phyloP scores from a whole-genome alignment of 495 filamentous ascomycete species.

The Neurospora cerealis region DNA sequence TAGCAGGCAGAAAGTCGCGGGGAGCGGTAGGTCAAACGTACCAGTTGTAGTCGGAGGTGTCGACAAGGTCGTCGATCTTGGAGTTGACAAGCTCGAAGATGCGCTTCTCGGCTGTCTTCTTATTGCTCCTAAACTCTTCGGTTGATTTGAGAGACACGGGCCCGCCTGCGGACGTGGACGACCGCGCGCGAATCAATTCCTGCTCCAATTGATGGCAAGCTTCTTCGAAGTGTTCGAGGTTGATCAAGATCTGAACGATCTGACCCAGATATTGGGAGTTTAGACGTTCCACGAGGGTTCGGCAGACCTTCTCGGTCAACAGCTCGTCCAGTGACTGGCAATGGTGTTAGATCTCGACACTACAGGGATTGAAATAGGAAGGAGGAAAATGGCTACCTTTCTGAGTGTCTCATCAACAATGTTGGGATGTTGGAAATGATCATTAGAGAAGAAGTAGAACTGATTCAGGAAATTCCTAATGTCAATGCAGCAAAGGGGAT shows the following conservation, averaged over 20 bases:
- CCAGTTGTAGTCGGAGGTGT: conserved; percentile 97
- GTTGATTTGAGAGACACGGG: conserved; percentile 72
- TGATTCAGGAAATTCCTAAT: conserved; percentile 95
- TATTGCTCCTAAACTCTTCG: conserved; percentile 74
- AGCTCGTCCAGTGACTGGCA: conserved; percentile 67
- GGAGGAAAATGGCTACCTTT: conserved; percentile 36
- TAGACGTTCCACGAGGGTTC: conserved; percentile 77
- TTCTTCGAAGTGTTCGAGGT: conserved; percentile 90
- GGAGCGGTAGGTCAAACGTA: conserved; percentile 12
- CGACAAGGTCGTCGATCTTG: conserved; percentile 96
- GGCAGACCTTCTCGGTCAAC: conserved; percentile 80
- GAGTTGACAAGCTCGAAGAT: conserved; percentile 98
- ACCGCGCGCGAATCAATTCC: conserved; percentile 69
- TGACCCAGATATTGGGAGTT: conserved; percentile 90
- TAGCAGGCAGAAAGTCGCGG: background rate
- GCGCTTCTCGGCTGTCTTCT: conserved; percentile 91
- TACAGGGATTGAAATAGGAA: too few relatives aligned
- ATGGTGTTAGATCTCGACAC: conserved; percentile 6
- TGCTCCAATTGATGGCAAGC: conserved; percentile 83
- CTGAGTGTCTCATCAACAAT: conserved; percentile 84
- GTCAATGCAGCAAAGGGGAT: conserved; percentile 93
- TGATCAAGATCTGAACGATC: conserved; percentile 97
- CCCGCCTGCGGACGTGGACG: conserved; percentile 63
- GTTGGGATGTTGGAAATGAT: conserved; percentile 79
- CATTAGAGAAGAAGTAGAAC: conserved; percentile 91